Evolutionary conservation across 129 eudicot genomes (phyloP).

Genomic region (Flaveria ramosissima): DNA sequence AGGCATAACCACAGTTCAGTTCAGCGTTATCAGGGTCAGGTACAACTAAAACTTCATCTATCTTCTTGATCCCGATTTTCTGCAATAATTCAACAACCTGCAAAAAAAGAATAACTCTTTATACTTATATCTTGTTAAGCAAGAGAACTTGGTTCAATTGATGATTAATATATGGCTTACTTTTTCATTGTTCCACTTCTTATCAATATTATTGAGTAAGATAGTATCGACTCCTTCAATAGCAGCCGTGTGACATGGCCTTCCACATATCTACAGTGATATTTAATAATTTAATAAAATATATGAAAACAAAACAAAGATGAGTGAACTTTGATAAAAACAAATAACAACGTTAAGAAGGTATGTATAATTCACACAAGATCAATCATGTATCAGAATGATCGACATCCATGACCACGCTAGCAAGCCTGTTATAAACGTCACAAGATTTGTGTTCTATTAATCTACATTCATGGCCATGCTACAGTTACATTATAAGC

Average conservation of each 20-base stretch:
- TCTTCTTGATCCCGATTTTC: constrained; percentile 52
- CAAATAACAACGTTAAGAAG: constrained; percentile 16
- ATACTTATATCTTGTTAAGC: constrained; percentile 17
- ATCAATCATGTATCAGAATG: not conserved
- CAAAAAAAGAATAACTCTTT: constrained; percentile 11
- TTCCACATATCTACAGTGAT: constrained; percentile 60
- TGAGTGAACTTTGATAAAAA: constrained; percentile 5
- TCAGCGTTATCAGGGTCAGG: constrained; percentile 61
- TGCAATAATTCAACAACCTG: constrained; percentile 54
- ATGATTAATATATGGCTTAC: constrained; percentile 42
- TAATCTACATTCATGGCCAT: not conserved
- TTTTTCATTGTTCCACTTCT: constrained; percentile 65
- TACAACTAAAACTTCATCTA: constrained; percentile 61
- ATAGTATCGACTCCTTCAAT: constrained; percentile 71
- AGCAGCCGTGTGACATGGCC: constrained; percentile 48
- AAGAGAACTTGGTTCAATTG: not conserved
- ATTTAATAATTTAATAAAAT: constrained; percentile 35
- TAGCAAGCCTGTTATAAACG: not conserved
- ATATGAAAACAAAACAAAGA: constrained; percentile 12
- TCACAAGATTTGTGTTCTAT: not conserved
- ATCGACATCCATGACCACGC: not conserved
- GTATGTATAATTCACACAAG: no score
- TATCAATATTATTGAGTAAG: constrained; percentile 63
- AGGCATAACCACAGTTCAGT: constrained; percentile 73
- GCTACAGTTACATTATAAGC: not conserved